phyloP scores from a whole-genome alignment of 176 grass and related monocot species.

The Ananas comosus region DNA sequence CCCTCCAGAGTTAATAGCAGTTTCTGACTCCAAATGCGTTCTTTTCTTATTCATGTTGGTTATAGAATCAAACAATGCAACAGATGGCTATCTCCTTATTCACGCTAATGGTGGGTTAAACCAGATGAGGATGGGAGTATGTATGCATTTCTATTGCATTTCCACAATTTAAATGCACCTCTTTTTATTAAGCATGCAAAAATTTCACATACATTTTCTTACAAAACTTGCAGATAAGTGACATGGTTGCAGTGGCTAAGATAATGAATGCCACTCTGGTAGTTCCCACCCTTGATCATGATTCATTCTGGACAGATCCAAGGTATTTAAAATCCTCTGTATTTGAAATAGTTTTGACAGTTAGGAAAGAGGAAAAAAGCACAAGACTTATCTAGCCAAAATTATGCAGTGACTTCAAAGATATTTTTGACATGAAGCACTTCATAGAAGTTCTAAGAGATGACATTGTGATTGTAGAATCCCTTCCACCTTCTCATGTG shows the following conservation, averaged over 20 bases:
- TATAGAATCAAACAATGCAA: constrained; percentile 30
- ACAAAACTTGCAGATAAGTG: constrained; percentile 53
- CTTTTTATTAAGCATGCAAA: neutral
- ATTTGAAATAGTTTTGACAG: neutral
- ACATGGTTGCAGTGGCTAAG: constrained; percentile 76
- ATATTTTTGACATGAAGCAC: constrained; percentile 85
- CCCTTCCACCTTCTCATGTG: constrained; percentile 50
- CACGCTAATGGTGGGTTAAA: constrained; percentile 74
- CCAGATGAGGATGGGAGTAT: constrained; percentile 79
- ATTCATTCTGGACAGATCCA: constrained; percentile 75
- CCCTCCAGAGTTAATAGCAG: constrained; percentile 1
- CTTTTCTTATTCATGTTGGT: neutral
- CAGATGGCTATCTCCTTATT: constrained; percentile 50
- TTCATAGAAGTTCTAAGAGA: constrained; percentile 63
- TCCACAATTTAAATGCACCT: neutral
- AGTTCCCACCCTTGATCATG: constrained; percentile 62
- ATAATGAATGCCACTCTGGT: constrained; percentile 80
- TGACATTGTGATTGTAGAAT: constrained; percentile 65
- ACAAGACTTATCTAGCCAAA: neutral
- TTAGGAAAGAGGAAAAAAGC: neutral
- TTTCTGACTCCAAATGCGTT: neutral
- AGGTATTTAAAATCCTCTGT: constrained; percentile 19
- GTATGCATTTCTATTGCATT: constrained; percentile 3
- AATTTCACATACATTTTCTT: constrained; percentile 10
- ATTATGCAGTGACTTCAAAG: constrained; percentile 74